Conservation (phyloP, 805 yeast genomes). For the Metschnikowia hibisci region DNA sequence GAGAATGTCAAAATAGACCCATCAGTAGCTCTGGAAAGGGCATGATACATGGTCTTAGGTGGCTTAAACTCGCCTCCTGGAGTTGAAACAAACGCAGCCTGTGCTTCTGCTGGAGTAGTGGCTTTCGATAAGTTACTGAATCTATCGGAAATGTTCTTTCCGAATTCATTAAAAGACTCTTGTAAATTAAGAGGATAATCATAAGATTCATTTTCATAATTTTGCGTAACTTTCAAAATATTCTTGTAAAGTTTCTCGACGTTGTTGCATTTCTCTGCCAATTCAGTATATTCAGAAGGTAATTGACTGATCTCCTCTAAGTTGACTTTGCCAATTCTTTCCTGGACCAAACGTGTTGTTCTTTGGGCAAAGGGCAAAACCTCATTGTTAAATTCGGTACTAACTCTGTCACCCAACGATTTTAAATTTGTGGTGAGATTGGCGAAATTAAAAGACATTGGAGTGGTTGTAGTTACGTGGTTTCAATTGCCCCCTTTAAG, state of each 20-base stretch:
- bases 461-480: not conserved
- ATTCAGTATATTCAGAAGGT: slow-evolving; percentile 70
- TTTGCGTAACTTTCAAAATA: slow-evolving; percentile 40
- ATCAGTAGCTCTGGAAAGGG: slow-evolving; percentile 72
- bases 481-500: not conserved
- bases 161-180: slow-evolving; percentile 72
- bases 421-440: slow-evolving; percentile 41
- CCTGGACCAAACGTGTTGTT: slow-evolving; percentile 75
- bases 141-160: slow-evolving; percentile 60
- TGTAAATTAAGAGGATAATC: slow-evolving; percentile 76
- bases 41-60: slow-evolving; percentile 82
- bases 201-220: slow-evolving; percentile 72
- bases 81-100: slow-evolving; percentile 55
- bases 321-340: slow-evolving; percentile 66
- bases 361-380: slow-evolving; percentile 68
- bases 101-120: slow-evolving; percentile 76
- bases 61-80: slow-evolving; percentile 44
- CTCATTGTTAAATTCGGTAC: slow-evolving; percentile 53
- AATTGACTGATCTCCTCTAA: slow-evolving; percentile 69
- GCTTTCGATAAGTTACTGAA: slow-evolving; percentile 69
- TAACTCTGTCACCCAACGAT: slow-evolving; percentile 40
- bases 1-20: slow-evolving; percentile 42
- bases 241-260: slow-evolving; percentile 41
- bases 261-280: slow-evolving; percentile 38
- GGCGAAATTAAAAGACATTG: slow-evolving; percentile 42